Conservation (phyloP, 139 green algal genomes). For the Marvania coccoides region DNA sequence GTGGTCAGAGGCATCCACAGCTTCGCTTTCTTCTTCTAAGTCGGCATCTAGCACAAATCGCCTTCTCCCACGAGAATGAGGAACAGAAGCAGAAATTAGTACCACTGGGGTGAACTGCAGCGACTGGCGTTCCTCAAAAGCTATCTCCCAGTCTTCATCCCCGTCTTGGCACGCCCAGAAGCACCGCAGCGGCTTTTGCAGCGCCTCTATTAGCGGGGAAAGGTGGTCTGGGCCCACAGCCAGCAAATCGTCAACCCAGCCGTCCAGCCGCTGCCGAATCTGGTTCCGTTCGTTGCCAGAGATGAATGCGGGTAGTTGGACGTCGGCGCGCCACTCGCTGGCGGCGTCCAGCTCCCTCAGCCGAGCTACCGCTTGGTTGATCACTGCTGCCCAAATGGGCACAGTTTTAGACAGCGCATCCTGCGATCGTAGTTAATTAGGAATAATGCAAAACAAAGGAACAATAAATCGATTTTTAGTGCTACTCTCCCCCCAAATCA, state of each 20-base stretch:
- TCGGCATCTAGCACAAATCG: background rate
- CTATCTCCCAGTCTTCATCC: background rate
- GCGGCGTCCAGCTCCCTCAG: conserved; percentile 7
- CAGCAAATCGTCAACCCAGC: conserved; percentile 64
- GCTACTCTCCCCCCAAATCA: too few species aligned
- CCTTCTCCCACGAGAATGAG: conserved; percentile 15
- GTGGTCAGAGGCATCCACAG: background rate
- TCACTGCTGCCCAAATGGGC: conserved; percentile 83
- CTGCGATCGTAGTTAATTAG: conserved; percentile 23
- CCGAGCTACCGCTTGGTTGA: conserved; percentile 69
- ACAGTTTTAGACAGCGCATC: conserved; percentile 92
- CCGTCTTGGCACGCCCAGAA: conserved; percentile 82
- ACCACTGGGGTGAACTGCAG: conserved; percentile 79
- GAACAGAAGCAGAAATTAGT: conserved; percentile 79
- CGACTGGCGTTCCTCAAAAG: conserved; percentile 29
- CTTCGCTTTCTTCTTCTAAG: background rate
- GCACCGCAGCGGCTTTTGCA: conserved; percentile 85
- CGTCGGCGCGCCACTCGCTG: conserved; percentile 26
- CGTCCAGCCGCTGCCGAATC: conserved; percentile 65
- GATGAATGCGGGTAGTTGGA: conserved; percentile 88
- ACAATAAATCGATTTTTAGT: too few species aligned
- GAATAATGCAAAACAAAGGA: background rate
- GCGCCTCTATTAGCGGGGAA: conserved; percentile 5
- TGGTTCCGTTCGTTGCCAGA: conserved; percentile 53
- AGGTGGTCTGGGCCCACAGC: conserved; percentile 32